Percentiles rank a stretch among this genome's conserved stretches.
Evolutionary conservation across 163 green algal genomes (phyloP).

Genomic region (Scenedesmus sp.): DNA sequence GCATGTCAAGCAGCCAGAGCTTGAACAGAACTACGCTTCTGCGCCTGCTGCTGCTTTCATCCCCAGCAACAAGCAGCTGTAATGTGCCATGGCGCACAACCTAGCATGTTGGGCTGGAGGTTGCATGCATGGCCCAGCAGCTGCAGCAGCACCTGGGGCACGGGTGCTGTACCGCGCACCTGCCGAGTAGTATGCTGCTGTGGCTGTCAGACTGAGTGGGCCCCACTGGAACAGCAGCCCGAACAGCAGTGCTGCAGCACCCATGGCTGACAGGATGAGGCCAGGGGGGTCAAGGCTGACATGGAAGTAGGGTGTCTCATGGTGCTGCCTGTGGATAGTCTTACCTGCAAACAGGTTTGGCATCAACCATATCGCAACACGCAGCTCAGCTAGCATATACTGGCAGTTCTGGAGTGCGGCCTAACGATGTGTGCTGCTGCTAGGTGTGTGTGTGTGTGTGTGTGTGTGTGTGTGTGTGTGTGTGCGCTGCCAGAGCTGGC

Average conservation of each 20-base stretch:
- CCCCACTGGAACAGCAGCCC: not conserved
- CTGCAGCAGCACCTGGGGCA: not conserved
- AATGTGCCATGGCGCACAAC: too few species aligned
- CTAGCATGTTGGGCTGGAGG: too few species aligned
- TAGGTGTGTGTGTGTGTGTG: not conserved
- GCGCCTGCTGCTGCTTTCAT: too few species aligned
- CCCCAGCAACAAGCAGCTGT: too few species aligned
- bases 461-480: not conserved
- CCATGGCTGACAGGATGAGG: constrained; percentile 53
- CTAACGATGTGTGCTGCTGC: not conserved
- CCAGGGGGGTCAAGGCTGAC: constrained; percentile 51
- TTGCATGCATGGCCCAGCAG: not conserved
- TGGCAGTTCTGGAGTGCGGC: too few species aligned
- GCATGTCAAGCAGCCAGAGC: too few species aligned
- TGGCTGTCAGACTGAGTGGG: constrained; percentile 41
- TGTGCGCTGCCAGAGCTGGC: not conserved
- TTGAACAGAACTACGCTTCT: too few species aligned
- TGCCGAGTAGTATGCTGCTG: constrained; percentile 45
- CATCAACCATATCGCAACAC: too few species aligned
- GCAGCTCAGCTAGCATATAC: too few species aligned
- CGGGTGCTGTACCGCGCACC: not conserved
- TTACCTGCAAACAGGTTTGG: too few species aligned
- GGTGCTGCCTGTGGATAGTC: constrained; percentile 52
- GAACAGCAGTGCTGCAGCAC: constrained; percentile 16
- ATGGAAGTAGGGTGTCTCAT: constrained; percentile 52